These are phyloP conservation scores for Hibiscus syriacus DNA, from an alignment of 345 rosid species.

Conservation along the genomic window DNA sequence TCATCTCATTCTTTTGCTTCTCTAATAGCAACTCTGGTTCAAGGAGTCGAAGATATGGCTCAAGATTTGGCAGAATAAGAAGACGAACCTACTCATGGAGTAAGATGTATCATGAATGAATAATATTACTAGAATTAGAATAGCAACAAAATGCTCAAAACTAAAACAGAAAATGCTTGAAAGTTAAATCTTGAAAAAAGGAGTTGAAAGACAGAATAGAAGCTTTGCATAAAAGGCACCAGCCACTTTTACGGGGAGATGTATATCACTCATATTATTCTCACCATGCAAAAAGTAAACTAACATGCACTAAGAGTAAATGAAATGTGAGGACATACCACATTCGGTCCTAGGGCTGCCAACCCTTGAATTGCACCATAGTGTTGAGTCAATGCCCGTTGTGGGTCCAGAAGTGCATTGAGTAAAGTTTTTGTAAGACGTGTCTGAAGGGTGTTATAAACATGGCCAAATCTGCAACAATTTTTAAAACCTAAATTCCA, in stretches of 20 bases:
- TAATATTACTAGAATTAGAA: background rate
- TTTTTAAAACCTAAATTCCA: conserved; percentile 9
- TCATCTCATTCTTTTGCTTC: conserved; percentile 76
- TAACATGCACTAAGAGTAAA: background rate
- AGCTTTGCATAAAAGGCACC: background rate
- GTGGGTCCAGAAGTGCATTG: conserved; percentile 83
- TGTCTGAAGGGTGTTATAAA: conserved; percentile 73
- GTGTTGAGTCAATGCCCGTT: conserved; percentile 79
- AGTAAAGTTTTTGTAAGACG: conserved; percentile 86
- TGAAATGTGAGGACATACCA: conserved; percentile 39
- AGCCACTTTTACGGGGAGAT: background rate
- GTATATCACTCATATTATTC: background rate
- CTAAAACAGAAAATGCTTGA: background rate
- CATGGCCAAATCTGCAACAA: conserved; percentile 67
- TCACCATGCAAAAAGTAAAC: background rate
- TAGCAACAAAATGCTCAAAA: background rate
- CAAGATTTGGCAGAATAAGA: conserved; percentile 71
- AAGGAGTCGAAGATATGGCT: conserved; percentile 70
- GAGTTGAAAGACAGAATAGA: background rate
- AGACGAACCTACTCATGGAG: conserved; percentile 52
- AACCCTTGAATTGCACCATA: conserved; percentile 96
- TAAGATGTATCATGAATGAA: conserved; percentile 9
- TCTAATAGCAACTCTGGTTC: conserved; percentile 86
- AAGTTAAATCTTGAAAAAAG: background rate
- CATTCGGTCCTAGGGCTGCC: conserved; percentile 82